phyloP scores from a whole-genome alignment of 164 flowering plant species.

The Aristolochia californica region DNA sequence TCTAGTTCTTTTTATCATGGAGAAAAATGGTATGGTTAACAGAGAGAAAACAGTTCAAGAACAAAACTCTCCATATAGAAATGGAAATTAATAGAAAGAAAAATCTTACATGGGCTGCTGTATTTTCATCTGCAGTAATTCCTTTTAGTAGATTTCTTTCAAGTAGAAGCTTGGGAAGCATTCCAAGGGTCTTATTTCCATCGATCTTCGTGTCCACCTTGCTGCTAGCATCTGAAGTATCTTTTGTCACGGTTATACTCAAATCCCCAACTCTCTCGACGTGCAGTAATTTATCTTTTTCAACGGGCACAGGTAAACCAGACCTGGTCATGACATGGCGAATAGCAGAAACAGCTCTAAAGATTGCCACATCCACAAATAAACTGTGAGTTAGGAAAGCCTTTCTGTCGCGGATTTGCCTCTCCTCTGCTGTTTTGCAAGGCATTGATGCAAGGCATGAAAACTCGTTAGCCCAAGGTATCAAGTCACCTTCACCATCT shows the following conservation, averaged over 20 bases:
- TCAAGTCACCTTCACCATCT: conserved; percentile 65
- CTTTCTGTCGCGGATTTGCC: conserved; percentile 83
- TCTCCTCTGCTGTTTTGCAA: conserved; percentile 87
- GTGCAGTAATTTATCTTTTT: conserved; percentile 19
- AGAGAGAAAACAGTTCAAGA: too few relatives aligned
- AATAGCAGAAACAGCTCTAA: conserved; percentile 64
- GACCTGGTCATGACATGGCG: conserved; percentile 38
- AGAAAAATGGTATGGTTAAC: too few relatives aligned
- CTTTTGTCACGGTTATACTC: conserved; percentile 51
- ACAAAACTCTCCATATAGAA: too few relatives aligned
- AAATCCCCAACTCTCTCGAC: conserved; percentile 69
- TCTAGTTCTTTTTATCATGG: too few relatives aligned
- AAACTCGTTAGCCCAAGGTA: conserved; percentile 83
- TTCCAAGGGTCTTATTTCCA: conserved; percentile 59
- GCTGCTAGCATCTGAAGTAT: conserved; percentile 65
- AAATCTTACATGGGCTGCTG: conserved; percentile 87
- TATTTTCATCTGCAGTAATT: conserved; percentile 96
- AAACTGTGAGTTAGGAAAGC: conserved; percentile 93
- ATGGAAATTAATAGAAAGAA: neutral
- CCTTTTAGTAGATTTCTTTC: conserved; percentile 88
- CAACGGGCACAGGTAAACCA: conserved; percentile 14
- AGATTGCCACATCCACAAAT: conserved; percentile 90
- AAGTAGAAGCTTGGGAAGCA: conserved; percentile 31
- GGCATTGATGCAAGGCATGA: conserved; percentile 78
- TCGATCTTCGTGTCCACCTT: conserved; percentile 92